Percentiles rank a stretch among this genome's conserved stretches.
Conservation (phyloP, 148 eudicot species). For the Simmondsia chinensis region DNA sequence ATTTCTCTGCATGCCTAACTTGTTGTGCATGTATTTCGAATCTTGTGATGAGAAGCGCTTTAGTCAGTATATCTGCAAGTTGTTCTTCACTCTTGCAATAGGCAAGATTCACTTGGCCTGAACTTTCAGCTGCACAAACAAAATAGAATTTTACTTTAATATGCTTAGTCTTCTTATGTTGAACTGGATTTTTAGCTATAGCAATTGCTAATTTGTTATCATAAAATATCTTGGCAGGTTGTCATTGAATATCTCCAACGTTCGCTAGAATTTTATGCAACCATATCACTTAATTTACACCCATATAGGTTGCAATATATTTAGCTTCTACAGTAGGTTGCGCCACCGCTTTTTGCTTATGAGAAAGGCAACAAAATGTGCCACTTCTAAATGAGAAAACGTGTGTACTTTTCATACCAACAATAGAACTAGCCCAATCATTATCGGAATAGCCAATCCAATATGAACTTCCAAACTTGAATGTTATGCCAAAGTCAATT, state of each 20-base stretch:
- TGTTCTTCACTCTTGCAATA: too few species aligned
- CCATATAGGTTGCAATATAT: neutral
- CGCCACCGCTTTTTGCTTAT: neutral
- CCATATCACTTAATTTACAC: neutral
- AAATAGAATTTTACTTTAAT: too few species aligned
- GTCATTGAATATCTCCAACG: neutral
- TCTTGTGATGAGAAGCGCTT: too few species aligned
- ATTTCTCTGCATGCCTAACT: too few species aligned
- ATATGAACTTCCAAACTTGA: neutral
- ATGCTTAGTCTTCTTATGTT: slow-evolving; percentile 1
- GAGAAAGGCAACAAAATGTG: neutral
- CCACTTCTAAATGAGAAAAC: neutral
- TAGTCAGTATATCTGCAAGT: too few species aligned
- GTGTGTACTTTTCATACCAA: neutral
- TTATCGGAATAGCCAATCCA: neutral
- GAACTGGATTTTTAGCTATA: neutral
- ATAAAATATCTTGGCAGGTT: neutral
- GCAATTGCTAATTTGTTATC: neutral
- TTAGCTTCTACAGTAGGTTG: neutral
- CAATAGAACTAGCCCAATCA: neutral
- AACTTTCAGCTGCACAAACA: too few species aligned
- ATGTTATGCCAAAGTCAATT: neutral
- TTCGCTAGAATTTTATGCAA: neutral
- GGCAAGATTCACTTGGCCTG: too few species aligned
- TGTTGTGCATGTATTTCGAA: too few species aligned